phyloP scores from a whole-genome alignment of 2,329 filamentous ascomycete species.

The Biscogniauxia marginata region DNA sequence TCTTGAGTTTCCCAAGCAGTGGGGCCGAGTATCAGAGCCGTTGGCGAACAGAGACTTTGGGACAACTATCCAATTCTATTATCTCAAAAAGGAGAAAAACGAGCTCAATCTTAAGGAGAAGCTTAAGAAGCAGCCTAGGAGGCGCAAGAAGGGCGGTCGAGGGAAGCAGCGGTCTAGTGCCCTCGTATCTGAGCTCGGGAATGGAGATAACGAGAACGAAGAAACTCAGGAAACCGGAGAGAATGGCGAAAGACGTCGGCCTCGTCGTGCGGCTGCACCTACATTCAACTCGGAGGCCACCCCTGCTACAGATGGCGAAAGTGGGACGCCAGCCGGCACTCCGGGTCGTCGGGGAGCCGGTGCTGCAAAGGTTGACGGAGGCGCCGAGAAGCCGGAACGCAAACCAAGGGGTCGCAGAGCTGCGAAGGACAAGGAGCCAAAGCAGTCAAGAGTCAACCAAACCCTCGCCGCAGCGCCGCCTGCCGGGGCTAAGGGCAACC shows the following conservation, averaged over 20 bases:
- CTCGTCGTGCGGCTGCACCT: slow-evolving; percentile 66
- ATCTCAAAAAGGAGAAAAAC: slow-evolving; percentile 77
- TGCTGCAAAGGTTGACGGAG: slow-evolving; percentile 41
- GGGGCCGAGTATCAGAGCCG: slow-evolving; percentile 71
- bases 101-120: slow-evolving; percentile 75
- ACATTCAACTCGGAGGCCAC: slow-evolving; percentile 68
- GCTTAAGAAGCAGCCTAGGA: slow-evolving; percentile 62
- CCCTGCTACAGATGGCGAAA: slow-evolving; percentile 58
- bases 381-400: slow-evolving; percentile 44
- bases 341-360: slow-evolving; percentile 50
- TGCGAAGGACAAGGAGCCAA: slow-evolving; percentile 38
- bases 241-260: slow-evolving; percentile 59
- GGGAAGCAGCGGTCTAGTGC: slow-evolving; percentile 61
- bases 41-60: slow-evolving; percentile 70
- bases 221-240: slow-evolving; percentile 57
- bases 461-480: slow-evolving; percentile 48
- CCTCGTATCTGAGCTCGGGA: slow-evolving; percentile 65
- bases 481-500: slow-evolving; percentile 41
- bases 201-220: slow-evolving; percentile 55
- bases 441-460: slow-evolving; percentile 41
- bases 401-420: slow-evolving; percentile 42
- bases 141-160: slow-evolving; percentile 55
- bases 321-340: slow-evolving; percentile 55
- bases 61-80: slow-evolving; percentile 83
- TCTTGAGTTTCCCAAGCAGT: slow-evolving; percentile 76